These are phyloP conservation scores for Vitis hybrid DNA, from an alignment of 177 flowering plant species.

Conservation along the genomic window DNA sequence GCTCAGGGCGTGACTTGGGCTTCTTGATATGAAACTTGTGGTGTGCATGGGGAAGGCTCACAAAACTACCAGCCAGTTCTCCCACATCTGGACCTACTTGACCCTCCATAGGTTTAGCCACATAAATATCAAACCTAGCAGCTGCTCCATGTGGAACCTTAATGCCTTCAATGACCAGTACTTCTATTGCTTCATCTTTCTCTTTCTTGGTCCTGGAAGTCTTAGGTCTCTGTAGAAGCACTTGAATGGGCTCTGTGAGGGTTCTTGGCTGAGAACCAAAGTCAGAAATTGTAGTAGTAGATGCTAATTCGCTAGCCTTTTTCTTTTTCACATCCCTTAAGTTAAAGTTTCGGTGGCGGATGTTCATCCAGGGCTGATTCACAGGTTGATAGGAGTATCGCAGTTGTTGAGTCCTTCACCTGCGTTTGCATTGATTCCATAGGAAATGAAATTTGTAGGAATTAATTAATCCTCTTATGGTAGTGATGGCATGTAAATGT, in stretches of 20 bases:
- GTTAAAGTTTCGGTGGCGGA: not conserved
- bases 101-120: constrained; percentile 11
- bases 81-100: constrained; percentile 5
- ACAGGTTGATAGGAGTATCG: constrained; percentile 11
- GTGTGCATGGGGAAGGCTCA: constrained; percentile 8
- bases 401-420: constrained; percentile 10
- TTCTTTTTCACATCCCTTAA: constrained; percentile 9
- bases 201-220: constrained; percentile 3
- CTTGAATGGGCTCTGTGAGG: constrained; percentile 12
- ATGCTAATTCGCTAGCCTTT: not conserved
- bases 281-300: constrained; percentile 1
- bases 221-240: constrained; percentile 4
- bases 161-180: constrained; percentile 8
- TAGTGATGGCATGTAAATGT: no score
- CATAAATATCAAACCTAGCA: constrained; percentile 9
- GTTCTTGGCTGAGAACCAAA: constrained; percentile 10
- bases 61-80: constrained; percentile 12
- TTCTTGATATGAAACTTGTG: not conserved
- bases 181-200: constrained; percentile 16
- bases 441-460: not conserved
- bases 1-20: not conserved
- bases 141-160: not conserved
- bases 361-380: constrained; percentile 2
- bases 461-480: not conserved
- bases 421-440: not conserved